phyloP scores from a whole-genome alignment of 306 rosid genomes.

The Citrullus amarus region DNA sequence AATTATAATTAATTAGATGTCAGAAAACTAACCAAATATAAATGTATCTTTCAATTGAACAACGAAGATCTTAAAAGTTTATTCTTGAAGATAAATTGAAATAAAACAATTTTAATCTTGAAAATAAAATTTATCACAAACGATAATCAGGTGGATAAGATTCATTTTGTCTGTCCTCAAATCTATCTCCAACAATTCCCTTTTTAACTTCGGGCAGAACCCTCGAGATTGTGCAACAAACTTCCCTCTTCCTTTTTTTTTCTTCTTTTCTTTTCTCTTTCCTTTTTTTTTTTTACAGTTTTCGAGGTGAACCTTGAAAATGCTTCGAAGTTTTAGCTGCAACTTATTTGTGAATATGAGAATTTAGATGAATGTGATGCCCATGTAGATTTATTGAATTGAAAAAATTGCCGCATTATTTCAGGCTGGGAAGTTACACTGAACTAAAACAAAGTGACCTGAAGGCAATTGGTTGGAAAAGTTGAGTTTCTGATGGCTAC shows the following conservation, averaged over 20 bases:
- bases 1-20: background rate
- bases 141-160: background rate
- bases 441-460: constrained; percentile 60
- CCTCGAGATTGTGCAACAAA: background rate
- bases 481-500: constrained; percentile 10
- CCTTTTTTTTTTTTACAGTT: background rate
- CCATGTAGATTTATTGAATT: background rate
- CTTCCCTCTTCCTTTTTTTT: background rate
- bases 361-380: background rate
- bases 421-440: constrained; percentile 72
- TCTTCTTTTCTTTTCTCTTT: too few species aligned
- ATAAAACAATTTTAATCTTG: background rate
- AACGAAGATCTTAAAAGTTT: background rate
- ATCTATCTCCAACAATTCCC: background rate
- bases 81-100: background rate
- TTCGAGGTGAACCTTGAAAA: background rate
- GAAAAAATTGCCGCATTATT: background rate
- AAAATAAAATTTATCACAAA: background rate
- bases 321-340: background rate
- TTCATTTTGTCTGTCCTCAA: background rate
- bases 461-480: constrained; percentile 61
- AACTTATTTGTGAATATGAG: background rate
- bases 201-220: background rate
- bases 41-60: background rate
- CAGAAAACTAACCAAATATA: background rate